Conservation (phyloP, 768 basidiomycete species). For the Lentinula sp. region DNA sequence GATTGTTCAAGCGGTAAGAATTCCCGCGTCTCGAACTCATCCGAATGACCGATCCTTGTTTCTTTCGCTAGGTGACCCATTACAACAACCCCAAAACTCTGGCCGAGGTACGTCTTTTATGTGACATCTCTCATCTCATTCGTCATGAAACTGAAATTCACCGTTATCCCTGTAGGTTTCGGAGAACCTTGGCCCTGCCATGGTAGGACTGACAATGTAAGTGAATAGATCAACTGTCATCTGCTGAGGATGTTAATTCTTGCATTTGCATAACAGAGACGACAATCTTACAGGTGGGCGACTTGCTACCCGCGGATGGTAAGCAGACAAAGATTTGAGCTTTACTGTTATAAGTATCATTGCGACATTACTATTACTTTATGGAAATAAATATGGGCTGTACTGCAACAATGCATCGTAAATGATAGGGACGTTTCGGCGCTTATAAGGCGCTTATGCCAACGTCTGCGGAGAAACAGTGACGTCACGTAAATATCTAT, state of each 20-base stretch:
- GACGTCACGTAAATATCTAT: conserved; percentile 9
- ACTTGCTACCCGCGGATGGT: conserved; percentile 65
- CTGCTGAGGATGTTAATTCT: background rate
- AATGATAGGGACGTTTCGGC: too few relatives aligned
- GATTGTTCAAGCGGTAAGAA: conserved; percentile 86
- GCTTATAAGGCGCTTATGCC: too few relatives aligned
- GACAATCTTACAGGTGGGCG: conserved; percentile 65
- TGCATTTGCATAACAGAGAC: conserved; percentile 35
- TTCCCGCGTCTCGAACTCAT: background rate
- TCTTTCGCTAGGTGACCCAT: conserved; percentile 71
- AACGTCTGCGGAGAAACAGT: background rate
- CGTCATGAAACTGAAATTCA: conserved; percentile 3
- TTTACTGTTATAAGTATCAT: background rate
- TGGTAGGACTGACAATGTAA: conserved; percentile 90
- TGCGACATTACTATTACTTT: background rate
- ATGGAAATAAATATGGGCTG: background rate
- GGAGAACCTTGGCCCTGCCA: conserved; percentile 81
- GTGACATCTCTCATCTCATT: background rate
- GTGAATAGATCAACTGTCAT: conserved; percentile 18
- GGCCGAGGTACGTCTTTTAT: conserved; percentile 56
- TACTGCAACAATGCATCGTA: background rate
- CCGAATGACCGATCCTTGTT: conserved; percentile 6
- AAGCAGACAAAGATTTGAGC: conserved; percentile 10
- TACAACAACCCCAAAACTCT: conserved; percentile 91
- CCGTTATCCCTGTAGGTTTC: conserved; percentile 45